Base-by-base conservation (phyloP, 768 basidiomycete species). In the Hirschioporus abietinus region DNA sequence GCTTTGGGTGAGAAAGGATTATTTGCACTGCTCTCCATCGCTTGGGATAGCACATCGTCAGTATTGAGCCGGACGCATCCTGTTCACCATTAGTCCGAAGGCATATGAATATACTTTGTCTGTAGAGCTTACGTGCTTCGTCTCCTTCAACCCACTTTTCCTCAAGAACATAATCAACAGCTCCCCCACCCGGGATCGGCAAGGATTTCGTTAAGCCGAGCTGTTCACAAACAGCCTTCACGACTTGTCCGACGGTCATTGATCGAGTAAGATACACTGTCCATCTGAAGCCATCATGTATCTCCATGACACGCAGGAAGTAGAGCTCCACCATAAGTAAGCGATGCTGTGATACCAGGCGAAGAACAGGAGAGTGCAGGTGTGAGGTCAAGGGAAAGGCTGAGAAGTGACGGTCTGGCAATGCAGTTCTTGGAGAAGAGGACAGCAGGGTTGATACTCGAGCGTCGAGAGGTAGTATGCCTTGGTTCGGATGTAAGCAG, bases 111-210 rank as follows among this genome's bases (percentile, higher is more conserved):
- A n/a, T 18, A 52, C 18, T 52, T 20, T 26, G 24, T 30, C 62
- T 67, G 35, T 35, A 20, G 23, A 26, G 69, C 87, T 71, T 73
- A 92, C 90, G 82, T 74, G 86, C 84, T 42, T 75, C 75, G 27
- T 78, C 75, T n/a, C 78, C 81, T 59, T 85, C 80, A 35, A 74
- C 70, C 86, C 86, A 89, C 1, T 86, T 82, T 71, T 90, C 87
- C 74, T 94, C 91, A 18, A 94, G 70, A 0, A 85, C 84, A 77
- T 94, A 95, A 65, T 90, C 88, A 65, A 96, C 69, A 42, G 76
- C 79, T 4, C 88, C 89, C 23, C 85, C 87, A 60, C 91, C 91
- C 1, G 88, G 85, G 18, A 90, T 79, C 20, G 89, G 86, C 27
- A 91, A 75, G 5, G 80, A 78, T 73, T 83, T 90, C n/a, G 85